Evolutionary conservation across 2,329 filamentous ascomycete genomes (phyloP).

Genomic region (Nigrograna mackinnonii): DNA sequence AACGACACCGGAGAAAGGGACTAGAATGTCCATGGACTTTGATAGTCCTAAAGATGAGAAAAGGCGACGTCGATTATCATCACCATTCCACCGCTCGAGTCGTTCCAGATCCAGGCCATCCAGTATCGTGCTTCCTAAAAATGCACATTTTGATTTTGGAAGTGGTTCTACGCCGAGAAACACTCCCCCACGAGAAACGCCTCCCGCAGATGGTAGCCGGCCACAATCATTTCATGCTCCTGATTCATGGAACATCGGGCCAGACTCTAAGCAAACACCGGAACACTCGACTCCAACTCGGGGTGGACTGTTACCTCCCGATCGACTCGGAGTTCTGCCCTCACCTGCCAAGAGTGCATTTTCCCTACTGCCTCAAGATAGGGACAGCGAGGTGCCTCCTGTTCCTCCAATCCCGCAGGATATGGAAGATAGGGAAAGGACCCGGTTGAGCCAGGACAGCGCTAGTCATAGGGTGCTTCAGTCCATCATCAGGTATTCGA

Average conservation of each 20-base stretch:
- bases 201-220: conserved; percentile 16
- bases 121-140: conserved; percentile 30
- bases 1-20: too few species aligned
- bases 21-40: conserved; percentile 10
- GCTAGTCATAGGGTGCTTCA: conserved; percentile 28
- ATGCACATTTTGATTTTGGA: conserved; percentile 13
- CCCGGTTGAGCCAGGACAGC: conserved; percentile 17
- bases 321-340: conserved; percentile 26
- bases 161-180: conserved; percentile 17
- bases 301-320: conserved; percentile 9
- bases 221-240: conserved; percentile 36
- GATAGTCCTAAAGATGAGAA: conserved; percentile 20
- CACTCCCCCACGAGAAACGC: conserved; percentile 27
- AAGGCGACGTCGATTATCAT: conserved; percentile 35
- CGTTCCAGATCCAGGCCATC: conserved; percentile 33
- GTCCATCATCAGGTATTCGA: conserved; percentile 29
- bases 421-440: too few species aligned
- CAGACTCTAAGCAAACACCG: conserved; percentile 6
- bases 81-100: conserved; percentile 36
- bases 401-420: conserved; percentile 31
- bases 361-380: conserved; percentile 20
- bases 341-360: conserved; percentile 34
- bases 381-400: conserved; percentile 25
- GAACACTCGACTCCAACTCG: conserved; percentile 6
- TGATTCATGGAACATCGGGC: conserved; percentile 24